phyloP scores from a whole-genome alignment of 2,329 filamentous ascomycete genomes.

The Pseudogymnoascus sp. region DNA sequence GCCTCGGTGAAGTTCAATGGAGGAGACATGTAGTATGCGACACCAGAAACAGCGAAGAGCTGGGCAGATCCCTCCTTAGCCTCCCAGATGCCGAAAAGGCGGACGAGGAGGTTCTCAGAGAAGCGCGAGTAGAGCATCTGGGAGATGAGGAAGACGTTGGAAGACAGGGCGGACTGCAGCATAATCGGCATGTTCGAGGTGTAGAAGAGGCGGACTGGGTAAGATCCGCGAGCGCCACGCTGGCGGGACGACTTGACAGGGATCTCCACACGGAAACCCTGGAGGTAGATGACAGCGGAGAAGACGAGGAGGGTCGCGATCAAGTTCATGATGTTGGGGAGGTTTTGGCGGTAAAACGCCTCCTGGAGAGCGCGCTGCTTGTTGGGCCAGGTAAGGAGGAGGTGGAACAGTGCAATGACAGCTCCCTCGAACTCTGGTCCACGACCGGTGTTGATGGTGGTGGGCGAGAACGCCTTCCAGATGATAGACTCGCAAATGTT shows the following conservation, averaged over 20 bases:
- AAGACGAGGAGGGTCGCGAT: slow-evolving; percentile 90
- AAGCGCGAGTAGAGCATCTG: slow-evolving; percentile 99
- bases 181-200: slow-evolving; percentile 99
- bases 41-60: slow-evolving; percentile 85
- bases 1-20: slow-evolving; percentile 97
- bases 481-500: slow-evolving; percentile 99
- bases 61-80: slow-evolving; percentile 92
- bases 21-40: slow-evolving; percentile 99
- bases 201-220: slow-evolving; percentile 98
- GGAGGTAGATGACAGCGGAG: slow-evolving; percentile 96
- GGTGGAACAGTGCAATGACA: slow-evolving; percentile 95
- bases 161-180: slow-evolving; percentile 96
- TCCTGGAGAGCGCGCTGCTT: slow-evolving; percentile 98
- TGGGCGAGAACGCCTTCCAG: slow-evolving; percentile 99
- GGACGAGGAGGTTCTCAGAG: slow-evolving; percentile 96
- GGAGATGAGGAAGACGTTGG: slow-evolving; percentile 98
- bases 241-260: slow-evolving; percentile 99
- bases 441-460: slow-evolving; percentile 98
- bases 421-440: slow-evolving; percentile 98
- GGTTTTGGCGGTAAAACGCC: slow-evolving; percentile 98
- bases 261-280: slow-evolving; percentile 99
- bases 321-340: slow-evolving; percentile 99
- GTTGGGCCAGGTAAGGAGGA: slow-evolving; percentile 97
- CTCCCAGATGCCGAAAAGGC: slow-evolving; percentile 97
- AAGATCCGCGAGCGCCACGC: slow-evolving; percentile 95